Base-by-base conservation (phyloP, 2,329 filamentous ascomycete species). In the Fusarium acutatum region DNA sequence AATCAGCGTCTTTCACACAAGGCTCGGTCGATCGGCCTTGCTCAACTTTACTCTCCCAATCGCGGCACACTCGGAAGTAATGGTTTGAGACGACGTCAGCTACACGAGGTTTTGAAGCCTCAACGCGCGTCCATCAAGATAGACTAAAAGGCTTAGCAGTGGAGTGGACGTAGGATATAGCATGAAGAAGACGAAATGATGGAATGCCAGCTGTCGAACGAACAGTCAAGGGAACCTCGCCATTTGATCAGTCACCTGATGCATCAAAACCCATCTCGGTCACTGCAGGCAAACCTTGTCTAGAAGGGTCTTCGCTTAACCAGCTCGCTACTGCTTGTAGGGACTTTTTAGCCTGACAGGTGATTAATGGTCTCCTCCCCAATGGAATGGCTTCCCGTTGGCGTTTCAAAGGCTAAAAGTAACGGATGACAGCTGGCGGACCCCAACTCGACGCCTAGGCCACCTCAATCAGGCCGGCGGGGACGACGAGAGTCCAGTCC, bases 251-350 rank as follows among this genome's bases (percentile, higher is more conserved):
- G 59, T 75, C 75, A 72, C 71, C 60, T 76, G 69, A 75, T 60
- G 49, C 57, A 46, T 47, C 41, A 62, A 46, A 60, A 52, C 44
- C 28, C 28, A 52, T 37, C 49, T 44, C 37, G 38, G 56, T 73
- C 72, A 64, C 70, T 60, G 35, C 40, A 54, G 34, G 52, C 47
- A 50, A 65, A 65, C 67, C 67, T 54, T 65, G 49, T 46, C 46
- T 37, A 46, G 54, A 62, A 52, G 60, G 56, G 65, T 47, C 56
- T 64, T 60, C 50, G 60, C 65, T 56, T 58, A 57, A 49, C 67
- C 35, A 37, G 32, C 67, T 67, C 67, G 66, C 71, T 73, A 73
- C 71, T 74, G 73, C 67, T 59, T 59, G 61, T 66, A 73, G 67
- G 73, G 66, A 75, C 56, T 54, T 60, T 40, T 54, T 64, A 66